Evolutionary conservation across 2,329 filamentous ascomycete species (phyloP), one percentile per base, ranked within the genome.

Genomic region (Aspergillus costaricaensis): DNA sequence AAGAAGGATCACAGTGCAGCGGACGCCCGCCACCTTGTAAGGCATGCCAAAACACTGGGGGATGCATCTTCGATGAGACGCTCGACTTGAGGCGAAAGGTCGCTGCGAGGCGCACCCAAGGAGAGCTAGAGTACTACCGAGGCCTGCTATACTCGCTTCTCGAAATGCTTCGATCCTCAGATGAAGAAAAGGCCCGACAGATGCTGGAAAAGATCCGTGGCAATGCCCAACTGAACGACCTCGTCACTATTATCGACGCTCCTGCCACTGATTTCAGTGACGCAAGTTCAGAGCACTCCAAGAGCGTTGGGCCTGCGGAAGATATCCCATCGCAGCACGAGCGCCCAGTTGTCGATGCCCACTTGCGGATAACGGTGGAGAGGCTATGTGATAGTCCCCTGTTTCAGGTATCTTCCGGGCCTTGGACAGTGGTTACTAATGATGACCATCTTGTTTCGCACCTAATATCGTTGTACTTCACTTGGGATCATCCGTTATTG

Each of bases 401-500:
- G 3, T 70, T 74, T 39, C 62, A 66, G 41, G 72, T 77, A 17
- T 67, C 72, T 3, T 72, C 72, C 25, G 71, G 65, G 30, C 74
- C 74, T 41, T 97, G 93, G 93, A 94, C 92, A 0, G 83, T 82
- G 7, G 90, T 96, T 53, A 96, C 91, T 3, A 82, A 86, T 49
- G 91, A 96, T 72, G 81, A 86, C 14, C 83, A 89, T 52, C 82
- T 96, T 51, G 86, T 96, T 66, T 86, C 88, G 8, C 92, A 96
- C 74, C 83, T 97, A 30, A 85, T 96, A 70, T 92, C 92, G 71
- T 90, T 96, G 86, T 97, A 96, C 78, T 96, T 96, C 77, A 91
- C 87, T 70, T 96, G 93, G 89, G 92, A 96, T 74, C 96, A 96
- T 74, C 88, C 91, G 30, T 96, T 92, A 77, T 96, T 89, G 70